Evolutionary conservation across 225 moss, liverwort and hornwort species (phyloP), one percentile per base, ranked within the genome.

Genomic region (Rhytidiadelphus loreus): DNA sequence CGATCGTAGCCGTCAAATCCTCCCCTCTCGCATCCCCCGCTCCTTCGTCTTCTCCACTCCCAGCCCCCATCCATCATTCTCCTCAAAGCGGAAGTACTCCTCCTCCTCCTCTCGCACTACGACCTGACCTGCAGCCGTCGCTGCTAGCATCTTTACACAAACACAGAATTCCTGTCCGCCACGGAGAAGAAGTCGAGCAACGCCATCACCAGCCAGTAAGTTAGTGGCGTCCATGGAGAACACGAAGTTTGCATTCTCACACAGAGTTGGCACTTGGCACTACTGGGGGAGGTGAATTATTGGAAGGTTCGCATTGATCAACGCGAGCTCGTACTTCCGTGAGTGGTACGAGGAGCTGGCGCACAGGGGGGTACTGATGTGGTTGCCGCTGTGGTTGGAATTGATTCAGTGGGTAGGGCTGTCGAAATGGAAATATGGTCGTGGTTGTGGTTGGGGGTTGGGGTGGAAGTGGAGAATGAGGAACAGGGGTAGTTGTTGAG

Each of bases 231-330:
- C 56, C 56, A 70, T 79, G 46, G 52, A 29, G 39, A 26, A 76
- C 52, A 25, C 32, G 12, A 37, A 33, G 26, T 17, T 52, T 8
- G 52, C 65, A 65, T 52, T 65, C 68, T 30, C 55, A 4, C 55
- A 18, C 20, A 6, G 46, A 58, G 59, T 55, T 77, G 4, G 78
- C 32, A 11, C 15, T n/a, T n/a, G n/a, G n/a, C n/a, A n/a, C n/a
- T n/a, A n/a, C n/a, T 35, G 20, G n/a, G 5, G 44, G 66, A 75
- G 65, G 82, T 89, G 88, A 80, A 86, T 88, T 80, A 86, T 86
- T 86, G 88, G 79, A 87, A 75, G 74, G 80, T 68, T 83, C 76
- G 89, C 87, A 91, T 87, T 76, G 84, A 87, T 87, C 44, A 78
- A 9, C 37, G 32, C 15, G 37, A 41, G 53, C 64, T 73, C 37